These are phyloP conservation scores for Mallotus nudiflorus DNA, from an alignment of 345 rosid genomes.

Conservation along the genomic window DNA sequence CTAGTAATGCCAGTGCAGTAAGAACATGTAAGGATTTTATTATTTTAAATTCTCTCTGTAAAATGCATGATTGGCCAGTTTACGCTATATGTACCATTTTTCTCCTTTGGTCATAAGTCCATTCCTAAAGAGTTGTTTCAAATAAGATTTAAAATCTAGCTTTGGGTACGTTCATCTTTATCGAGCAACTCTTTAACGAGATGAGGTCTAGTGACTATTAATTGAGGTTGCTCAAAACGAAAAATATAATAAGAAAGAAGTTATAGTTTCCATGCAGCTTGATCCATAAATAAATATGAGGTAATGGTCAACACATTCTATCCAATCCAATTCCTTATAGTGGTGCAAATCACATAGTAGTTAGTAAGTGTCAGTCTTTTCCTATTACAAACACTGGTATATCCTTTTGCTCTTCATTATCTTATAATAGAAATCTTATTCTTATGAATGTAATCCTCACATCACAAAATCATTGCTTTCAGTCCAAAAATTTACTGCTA, in stretches of 20 bases:
- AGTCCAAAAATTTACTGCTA: no score
- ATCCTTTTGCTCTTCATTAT: no score
- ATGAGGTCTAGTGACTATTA: constrained; percentile 22
- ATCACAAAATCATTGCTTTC: no score
- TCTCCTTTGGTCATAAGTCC: constrained; percentile 37
- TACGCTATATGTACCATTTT: constrained; percentile 44
- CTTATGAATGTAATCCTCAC: no score
- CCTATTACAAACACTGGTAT: no score
- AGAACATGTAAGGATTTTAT: neutral
- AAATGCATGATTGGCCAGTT: constrained; percentile 49
- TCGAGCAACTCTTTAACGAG: constrained; percentile 44
- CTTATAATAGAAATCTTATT: no score
- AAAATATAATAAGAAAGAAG: no score
- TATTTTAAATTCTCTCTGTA: constrained; percentile 45
- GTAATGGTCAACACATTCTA: no score
- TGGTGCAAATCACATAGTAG: no score
- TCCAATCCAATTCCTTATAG: no score
- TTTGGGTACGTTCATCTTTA: constrained; percentile 25
- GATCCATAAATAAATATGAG: constrained; percentile 22
- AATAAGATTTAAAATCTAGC: neutral
- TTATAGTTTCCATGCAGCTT: constrained; percentile 21
- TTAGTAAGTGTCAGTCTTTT: no score
- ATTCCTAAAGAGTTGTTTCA: constrained; percentile 33
- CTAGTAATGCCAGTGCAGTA: neutral
- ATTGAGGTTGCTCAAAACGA: neutral